phyloP scores from a whole-genome alignment of 2,329 filamentous ascomycete species.

The Zymoseptoria tritici region DNA sequence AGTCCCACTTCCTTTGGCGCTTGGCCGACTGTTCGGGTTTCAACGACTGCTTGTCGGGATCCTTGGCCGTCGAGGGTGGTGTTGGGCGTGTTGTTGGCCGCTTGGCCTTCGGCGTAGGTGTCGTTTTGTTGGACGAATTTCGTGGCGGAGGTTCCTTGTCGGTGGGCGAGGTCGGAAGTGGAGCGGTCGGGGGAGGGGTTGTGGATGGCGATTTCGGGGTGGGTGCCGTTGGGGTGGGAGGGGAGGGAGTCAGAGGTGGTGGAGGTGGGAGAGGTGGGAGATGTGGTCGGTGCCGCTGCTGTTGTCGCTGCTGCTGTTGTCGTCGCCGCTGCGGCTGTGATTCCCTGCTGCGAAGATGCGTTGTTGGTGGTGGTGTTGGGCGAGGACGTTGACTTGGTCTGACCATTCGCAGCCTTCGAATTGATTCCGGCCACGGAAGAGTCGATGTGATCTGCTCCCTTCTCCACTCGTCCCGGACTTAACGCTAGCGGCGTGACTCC shows the following conservation, averaged over 20 bases:
- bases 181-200: neutral
- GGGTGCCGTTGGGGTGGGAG: slow-evolving; percentile 9
- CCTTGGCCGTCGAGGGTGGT: slow-evolving; percentile 37
- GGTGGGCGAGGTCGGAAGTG: slow-evolving; percentile 8
- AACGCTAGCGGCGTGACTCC: slow-evolving; percentile 21
- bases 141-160: slow-evolving; percentile 36
- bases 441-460: neutral
- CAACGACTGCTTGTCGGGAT: slow-evolving; percentile 40
- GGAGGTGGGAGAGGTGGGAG: neutral
- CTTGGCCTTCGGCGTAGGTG: slow-evolving; percentile 39
- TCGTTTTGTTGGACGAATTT: slow-evolving; percentile 35
- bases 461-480: slow-evolving; percentile 17
- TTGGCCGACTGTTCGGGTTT: slow-evolving; percentile 42
- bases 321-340: neutral
- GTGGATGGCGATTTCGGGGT: neutral
- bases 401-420: neutral
- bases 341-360: neutral
- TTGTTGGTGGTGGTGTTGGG: neutral
- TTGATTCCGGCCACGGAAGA: neutral
- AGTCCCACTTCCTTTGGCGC: slow-evolving; percentile 39
- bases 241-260: slow-evolving; percentile 5
- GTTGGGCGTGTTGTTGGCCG: slow-evolving; percentile 38
- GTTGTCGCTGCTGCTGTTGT: neutral
- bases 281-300: neutral
- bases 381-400: neutral